phyloP scores from a whole-genome alignment of 225 moss, liverwort and hornwort species.

The Asterella californica region DNA sequence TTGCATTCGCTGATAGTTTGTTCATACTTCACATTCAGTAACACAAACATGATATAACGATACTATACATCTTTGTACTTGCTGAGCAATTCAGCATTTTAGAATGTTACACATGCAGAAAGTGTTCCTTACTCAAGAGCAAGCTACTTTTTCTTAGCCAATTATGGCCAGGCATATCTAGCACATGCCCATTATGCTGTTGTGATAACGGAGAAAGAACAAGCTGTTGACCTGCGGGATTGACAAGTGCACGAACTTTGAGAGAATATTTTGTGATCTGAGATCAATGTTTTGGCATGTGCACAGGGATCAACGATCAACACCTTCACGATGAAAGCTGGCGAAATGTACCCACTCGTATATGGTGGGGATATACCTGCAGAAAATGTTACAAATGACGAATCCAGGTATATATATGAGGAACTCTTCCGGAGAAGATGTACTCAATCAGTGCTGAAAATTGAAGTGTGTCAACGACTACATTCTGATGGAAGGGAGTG shows the following conservation, averaged over 20 bases:
- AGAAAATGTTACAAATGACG: not conserved
- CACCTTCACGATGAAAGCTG: constrained; percentile 14
- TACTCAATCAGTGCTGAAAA: not conserved
- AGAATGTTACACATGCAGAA: not conserved
- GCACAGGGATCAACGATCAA: constrained; percentile 24
- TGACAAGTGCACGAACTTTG: not conserved
- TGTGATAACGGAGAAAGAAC: not conserved
- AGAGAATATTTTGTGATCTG: not conserved
- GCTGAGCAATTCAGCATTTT: not conserved
- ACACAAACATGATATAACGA: not conserved
- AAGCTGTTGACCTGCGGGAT: not conserved
- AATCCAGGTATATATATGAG: not conserved
- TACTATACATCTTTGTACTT: not conserved
- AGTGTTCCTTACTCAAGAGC: not conserved
- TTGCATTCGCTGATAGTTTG: too few species aligned
- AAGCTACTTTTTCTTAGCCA: not conserved
- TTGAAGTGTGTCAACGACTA: too few species aligned
- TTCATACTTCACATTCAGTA: too few species aligned
- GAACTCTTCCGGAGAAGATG: not conserved
- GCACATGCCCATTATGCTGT: not conserved
- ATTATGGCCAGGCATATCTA: not conserved
- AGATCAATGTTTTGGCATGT: not conserved
- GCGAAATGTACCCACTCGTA: constrained; percentile 14
- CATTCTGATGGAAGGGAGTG: not conserved
- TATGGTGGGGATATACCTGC: constrained; percentile 15